Percentiles rank a stretch among this genome's conserved stretches.
phyloP scores from a whole-genome alignment of 2,329 filamentous ascomycete species.

The Trichoderma pleuroti region DNA sequence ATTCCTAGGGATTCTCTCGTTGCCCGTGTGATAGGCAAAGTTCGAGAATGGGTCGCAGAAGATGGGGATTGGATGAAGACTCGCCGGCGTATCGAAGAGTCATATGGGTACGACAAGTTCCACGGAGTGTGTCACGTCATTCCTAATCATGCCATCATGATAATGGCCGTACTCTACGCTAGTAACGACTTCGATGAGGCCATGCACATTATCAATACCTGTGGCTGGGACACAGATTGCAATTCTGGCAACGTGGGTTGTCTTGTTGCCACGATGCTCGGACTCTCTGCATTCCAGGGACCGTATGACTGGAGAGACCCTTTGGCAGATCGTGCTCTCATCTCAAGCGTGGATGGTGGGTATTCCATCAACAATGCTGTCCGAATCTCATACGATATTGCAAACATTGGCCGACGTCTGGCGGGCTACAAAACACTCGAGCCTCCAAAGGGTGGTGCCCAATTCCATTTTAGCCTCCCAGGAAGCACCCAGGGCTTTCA shows the following conservation, averaged over 20 bases:
- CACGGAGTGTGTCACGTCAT: slow-evolving; percentile 32
- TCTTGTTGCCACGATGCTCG: slow-evolving; percentile 35
- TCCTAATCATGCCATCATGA: slow-evolving; percentile 35
- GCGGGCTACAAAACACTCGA: slow-evolving; percentile 22
- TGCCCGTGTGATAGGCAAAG: slow-evolving; percentile 27
- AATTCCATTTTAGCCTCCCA: slow-evolving; percentile 37
- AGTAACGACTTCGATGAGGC: slow-evolving; percentile 32
- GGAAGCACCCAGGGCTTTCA: slow-evolving; percentile 37
- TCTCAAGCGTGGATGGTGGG: slow-evolving; percentile 36
- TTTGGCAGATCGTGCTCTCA: slow-evolving; percentile 33
- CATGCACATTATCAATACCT: slow-evolving; percentile 36
- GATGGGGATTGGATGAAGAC: slow-evolving; percentile 34
- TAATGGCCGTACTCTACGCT: slow-evolving; percentile 32
- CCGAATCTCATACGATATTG: slow-evolving; percentile 31
- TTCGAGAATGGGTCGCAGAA: slow-evolving; percentile 25
- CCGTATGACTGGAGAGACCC: slow-evolving; percentile 34
- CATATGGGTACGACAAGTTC: slow-evolving; percentile 31
- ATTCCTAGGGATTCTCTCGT: slow-evolving; percentile 32
- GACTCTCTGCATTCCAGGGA: slow-evolving; percentile 28
- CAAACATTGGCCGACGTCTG: slow-evolving; percentile 28
- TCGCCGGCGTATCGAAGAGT: slow-evolving; percentile 34
- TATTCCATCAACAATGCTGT: slow-evolving; percentile 37
- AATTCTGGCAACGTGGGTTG: slow-evolving; percentile 38
- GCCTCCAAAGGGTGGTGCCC: slow-evolving; percentile 33
- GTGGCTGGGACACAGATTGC: slow-evolving; percentile 39